Percentiles rank a stretch among this genome's conserved stretches.
Conservation (phyloP, 331 rosid genomes). For the Rhamnella rubrinervis region DNA sequence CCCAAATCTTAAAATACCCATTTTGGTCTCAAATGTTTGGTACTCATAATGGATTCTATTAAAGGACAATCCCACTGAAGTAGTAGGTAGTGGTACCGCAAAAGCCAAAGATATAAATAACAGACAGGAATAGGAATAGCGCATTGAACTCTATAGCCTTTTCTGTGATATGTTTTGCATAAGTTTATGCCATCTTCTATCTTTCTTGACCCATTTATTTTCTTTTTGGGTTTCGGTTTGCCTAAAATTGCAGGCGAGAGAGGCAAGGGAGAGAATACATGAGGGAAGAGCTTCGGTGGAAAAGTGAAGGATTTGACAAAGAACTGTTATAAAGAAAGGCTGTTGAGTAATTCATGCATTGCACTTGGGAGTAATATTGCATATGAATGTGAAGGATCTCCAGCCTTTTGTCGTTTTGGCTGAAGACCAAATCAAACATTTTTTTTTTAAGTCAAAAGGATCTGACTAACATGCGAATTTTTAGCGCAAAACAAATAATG, state of each 20-base stretch:
- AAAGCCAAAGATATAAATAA: neutral
- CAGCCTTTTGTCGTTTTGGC: no score
- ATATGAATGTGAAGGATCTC: neutral
- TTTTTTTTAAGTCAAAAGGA: no score
- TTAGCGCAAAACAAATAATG: no score
- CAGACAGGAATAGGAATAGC: neutral
- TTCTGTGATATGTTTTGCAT: neutral
- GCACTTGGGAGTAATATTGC: neutral
- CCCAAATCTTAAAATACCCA: neutral
- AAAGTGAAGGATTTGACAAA: conserved; percentile 9
- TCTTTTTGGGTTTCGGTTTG: neutral
- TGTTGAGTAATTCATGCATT: neutral
- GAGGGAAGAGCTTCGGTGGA: conserved; percentile 31
- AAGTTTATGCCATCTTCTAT: neutral
- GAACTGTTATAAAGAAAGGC: no score
- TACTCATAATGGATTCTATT: no score
- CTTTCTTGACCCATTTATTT: neutral
- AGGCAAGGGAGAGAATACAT: conserved; percentile 54
- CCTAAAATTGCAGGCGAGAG: conserved; percentile 54
- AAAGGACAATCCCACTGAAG: neutral
- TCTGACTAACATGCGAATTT: no score
- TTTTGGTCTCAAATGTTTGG: no score
- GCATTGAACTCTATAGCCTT: neutral
- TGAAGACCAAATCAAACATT: no score
- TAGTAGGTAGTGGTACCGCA: neutral